phyloP scores from a whole-genome alignment of 2,329 filamentous ascomycete genomes.

The Parastagonospora avenae region DNA sequence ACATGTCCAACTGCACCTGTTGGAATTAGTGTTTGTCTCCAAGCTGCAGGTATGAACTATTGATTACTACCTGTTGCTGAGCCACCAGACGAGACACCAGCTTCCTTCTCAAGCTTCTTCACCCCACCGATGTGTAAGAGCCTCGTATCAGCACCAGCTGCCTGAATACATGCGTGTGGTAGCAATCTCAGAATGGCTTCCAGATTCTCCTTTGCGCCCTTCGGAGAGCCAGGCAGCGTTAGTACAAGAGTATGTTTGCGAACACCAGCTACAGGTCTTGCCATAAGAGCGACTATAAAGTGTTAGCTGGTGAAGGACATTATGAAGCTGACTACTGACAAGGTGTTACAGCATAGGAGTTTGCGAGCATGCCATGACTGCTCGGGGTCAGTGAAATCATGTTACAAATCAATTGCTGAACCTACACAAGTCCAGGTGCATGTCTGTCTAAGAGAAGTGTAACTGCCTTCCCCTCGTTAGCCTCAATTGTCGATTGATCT shows the following conservation, averaged over 20 bases:
- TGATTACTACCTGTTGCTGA: constrained; percentile 17
- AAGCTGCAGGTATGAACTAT: not conserved
- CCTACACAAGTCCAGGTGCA: constrained; percentile 81
- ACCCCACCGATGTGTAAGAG: constrained; percentile 79
- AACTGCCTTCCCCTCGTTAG: constrained; percentile 66
- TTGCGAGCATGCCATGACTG: constrained; percentile 87
- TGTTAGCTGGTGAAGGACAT: constrained; percentile 18
- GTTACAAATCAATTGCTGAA: not conserved
- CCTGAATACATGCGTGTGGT: constrained; percentile 92
- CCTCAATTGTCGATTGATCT: not conserved
- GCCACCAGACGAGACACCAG: constrained; percentile 56
- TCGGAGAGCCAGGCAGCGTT: constrained; percentile 91
- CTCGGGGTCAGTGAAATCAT: constrained; percentile 13
- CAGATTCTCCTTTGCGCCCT: constrained; percentile 92
- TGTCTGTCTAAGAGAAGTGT: constrained; percentile 78
- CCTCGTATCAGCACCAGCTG: constrained; percentile 81
- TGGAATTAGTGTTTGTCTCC: constrained; percentile 1
- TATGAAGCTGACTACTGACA: constrained; percentile 63
- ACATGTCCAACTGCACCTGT: constrained; percentile 37
- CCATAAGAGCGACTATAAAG: constrained; percentile 87
- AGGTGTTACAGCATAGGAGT: constrained; percentile 83
- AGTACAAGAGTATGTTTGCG: constrained; percentile 81
- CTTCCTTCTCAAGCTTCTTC: constrained; percentile 82
- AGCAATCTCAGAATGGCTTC: constrained; percentile 86
- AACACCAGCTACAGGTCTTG: constrained; percentile 87